Evolutionary conservation across 192 early-diverging fungal species (phyloP), one percentile per base, ranked within the genome.

Genomic region (Kickxella alabastrina): DNA sequence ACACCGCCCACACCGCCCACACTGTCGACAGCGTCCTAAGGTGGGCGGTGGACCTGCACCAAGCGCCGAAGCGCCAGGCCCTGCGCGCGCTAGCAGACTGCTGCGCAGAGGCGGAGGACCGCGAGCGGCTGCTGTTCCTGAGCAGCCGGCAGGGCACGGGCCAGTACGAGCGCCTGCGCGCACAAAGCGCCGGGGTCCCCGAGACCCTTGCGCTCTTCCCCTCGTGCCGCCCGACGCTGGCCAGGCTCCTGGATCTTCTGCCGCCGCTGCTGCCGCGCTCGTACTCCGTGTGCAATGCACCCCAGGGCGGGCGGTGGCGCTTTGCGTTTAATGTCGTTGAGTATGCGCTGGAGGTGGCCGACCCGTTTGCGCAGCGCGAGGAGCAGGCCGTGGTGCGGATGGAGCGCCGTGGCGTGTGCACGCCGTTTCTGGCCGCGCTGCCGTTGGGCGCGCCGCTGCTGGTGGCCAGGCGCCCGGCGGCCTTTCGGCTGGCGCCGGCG

Each of bases 261-360:
- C 84, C 90, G 35, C 81, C 86, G 5, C 78, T 91, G 43, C 78
- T 80, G 52, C 92, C 95, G 15, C 87, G 95, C 26, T 89, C 87
- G 40, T 98, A 96, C 74, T 95, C 92, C 0, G 82, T 94, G 7
- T 80, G 85, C 46, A 82, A 75, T 49, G 88, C 92, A 0, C 86
- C 85, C 31, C 71, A 79, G 26, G 49, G 59, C 2, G 68, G 54
- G 1, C 18, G 36, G 13, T 68, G 88, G 44, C 75, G 80, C 13
- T 83, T 95, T 65, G 92, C 88, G 3, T 98, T 98, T 66, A 95
- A 96, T 61, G 82, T 93, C 22, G 83, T 92, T 2, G 77, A 88
- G 37, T 92, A 85, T 43, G 66, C 64, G 35, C 74, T 69, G 22
- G 50, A 64, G 35, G 53, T 68, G 12, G 60, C 52, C 1, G 67